A percentile compares a stretch with the other conserved stretches of the same genome.
Conservation (phyloP, 257 asterid species). For the Ilex asprella region DNA sequence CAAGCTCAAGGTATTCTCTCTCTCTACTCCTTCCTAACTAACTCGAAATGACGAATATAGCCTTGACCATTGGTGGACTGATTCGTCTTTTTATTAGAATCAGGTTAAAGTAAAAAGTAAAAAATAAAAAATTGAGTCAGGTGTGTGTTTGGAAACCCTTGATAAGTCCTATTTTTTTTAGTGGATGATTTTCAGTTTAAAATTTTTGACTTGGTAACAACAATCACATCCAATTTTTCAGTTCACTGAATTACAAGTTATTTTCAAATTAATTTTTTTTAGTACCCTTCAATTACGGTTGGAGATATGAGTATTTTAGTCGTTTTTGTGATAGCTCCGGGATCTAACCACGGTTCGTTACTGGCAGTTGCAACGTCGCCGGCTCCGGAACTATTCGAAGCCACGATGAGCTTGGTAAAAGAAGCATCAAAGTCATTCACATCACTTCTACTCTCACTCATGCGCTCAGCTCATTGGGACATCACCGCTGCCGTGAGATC, state of each 20-base stretch:
- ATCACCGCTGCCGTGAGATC: constrained; percentile 90
- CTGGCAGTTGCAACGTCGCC: constrained; percentile 69
- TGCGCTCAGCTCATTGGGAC: constrained; percentile 95
- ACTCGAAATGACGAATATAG: not conserved
- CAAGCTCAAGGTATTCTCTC: constrained; percentile 42
- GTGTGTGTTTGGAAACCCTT: no score
- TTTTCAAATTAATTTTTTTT: no score
- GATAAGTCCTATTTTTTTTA: no score
- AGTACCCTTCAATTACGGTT: no score
- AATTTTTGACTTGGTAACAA: no score
- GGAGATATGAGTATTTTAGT: not conserved
- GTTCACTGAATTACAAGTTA: no score
- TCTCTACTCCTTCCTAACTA: not conserved
- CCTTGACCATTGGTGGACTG: not conserved
- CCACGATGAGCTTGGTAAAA: constrained; percentile 55
- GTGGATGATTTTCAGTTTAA: no score
- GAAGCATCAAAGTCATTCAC: constrained; percentile 81
- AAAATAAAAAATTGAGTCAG: no score
- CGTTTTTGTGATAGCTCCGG: not conserved
- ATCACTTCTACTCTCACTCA: constrained; percentile 73
- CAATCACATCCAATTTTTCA: no score
- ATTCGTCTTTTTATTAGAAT: not conserved
- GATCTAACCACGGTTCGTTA: constrained; percentile 12
- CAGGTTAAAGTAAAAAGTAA: not conserved
- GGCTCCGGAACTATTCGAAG: constrained; percentile 66